These are phyloP conservation scores for Pyrus communis DNA, from an alignment of 306 rosid genomes.

Conservation along the genomic window DNA sequence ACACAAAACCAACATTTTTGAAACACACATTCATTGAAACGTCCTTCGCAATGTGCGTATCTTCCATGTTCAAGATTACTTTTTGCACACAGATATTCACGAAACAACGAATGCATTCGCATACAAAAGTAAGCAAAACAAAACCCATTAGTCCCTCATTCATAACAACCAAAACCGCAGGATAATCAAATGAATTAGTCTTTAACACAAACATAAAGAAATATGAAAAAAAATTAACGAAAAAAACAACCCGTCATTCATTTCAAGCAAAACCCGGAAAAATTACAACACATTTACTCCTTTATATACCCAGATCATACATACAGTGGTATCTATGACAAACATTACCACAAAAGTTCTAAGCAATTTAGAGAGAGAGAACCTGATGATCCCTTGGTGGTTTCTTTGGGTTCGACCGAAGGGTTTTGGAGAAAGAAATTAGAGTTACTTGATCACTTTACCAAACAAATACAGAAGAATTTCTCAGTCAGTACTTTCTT, in stretches of 20 bases:
- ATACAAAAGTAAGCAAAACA: background rate
- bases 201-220: background rate
- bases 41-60: background rate
- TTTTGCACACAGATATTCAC: background rate
- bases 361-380: background rate
- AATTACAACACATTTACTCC: background rate
- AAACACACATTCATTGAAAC: background rate
- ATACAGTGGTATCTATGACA: background rate
- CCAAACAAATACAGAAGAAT: background rate
- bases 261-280: slow-evolving; percentile 1
- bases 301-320: background rate
- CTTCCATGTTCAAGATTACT: background rate
- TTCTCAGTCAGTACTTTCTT: background rate
- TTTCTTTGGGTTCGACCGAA: background rate
- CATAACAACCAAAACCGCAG: background rate
- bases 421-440: background rate
- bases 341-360: background rate
- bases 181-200: background rate
- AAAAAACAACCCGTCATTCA: background rate
- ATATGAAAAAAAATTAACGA: background rate
- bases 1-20: background rate
- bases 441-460: background rate
- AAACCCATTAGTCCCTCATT: background rate
- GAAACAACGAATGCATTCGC: no score
- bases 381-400: background rate